A percentile compares a stretch with the other conserved stretches of the same genome.
Evolutionary conservation across 1,284 basidiomycete genomes (phyloP).

Genomic region (Ustilago xerochloae): DNA sequence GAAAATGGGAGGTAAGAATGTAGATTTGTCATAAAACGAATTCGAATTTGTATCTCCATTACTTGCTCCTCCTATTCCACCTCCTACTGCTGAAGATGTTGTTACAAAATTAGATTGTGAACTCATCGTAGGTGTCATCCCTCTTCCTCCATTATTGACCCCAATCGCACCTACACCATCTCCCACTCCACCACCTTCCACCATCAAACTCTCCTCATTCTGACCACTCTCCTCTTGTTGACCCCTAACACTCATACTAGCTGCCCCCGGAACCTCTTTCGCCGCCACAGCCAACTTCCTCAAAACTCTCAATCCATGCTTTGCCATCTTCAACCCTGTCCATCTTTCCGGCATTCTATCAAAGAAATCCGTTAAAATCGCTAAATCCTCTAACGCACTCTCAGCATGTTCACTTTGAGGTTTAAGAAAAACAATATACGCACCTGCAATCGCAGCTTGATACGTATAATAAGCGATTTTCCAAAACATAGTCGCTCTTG

Average conservation of each 20-base stretch:
- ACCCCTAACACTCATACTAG: constrained; percentile 21
- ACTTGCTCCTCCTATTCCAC: too few species aligned
- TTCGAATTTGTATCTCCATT: too few species aligned
- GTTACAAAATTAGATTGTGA: too few species aligned
- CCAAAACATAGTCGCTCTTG: constrained; percentile 45
- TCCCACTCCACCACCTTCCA: background rate
- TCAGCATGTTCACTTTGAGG: constrained; percentile 42
- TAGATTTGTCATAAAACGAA: too few species aligned
- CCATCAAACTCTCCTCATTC: too few species aligned
- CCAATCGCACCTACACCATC: background rate
- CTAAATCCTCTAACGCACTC: constrained; percentile 35
- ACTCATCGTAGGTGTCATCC: too few species aligned
- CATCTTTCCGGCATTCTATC: constrained; percentile 41
- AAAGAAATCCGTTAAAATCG: constrained; percentile 36
- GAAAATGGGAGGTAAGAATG: too few species aligned
- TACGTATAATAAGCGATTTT: constrained; percentile 47
- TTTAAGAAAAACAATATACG: constrained; percentile 37
- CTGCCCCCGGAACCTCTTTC: constrained; percentile 34
- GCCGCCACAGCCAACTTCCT: constrained; percentile 42
- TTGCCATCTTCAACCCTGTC: constrained; percentile 42
- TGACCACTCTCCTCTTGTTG: background rate
- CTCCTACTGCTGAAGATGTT: too few species aligned
- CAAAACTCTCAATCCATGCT: constrained; percentile 39
- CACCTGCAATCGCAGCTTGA: constrained; percentile 42
- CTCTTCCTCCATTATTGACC: too few species aligned